Conservation (phyloP, 495 filamentous ascomycete genomes). For the Emericellopsis terricola region DNA sequence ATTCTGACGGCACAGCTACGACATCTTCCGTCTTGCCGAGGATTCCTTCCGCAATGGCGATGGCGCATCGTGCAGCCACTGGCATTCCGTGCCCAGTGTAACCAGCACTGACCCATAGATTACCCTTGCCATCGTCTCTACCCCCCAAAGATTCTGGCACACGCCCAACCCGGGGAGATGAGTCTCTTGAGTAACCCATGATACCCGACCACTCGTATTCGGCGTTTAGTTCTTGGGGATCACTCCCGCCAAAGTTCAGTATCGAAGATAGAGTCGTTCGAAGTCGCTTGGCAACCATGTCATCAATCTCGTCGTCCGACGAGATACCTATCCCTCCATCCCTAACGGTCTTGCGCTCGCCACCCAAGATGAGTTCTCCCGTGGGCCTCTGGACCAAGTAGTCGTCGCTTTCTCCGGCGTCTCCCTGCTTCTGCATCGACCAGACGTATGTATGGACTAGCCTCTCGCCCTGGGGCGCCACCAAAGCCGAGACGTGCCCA, state of each 20-base stretch:
- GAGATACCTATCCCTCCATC: slow-evolving; percentile 33
- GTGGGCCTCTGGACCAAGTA: slow-evolving; percentile 52
- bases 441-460: slow-evolving; percentile 35
- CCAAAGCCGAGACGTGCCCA: slow-evolving; percentile 53
- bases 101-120: slow-evolving; percentile 40
- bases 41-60: slow-evolving; percentile 48
- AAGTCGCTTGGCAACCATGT: slow-evolving; percentile 33
- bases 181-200: slow-evolving; percentile 62
- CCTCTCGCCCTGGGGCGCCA: slow-evolving; percentile 22
- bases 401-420: slow-evolving; percentile 27
- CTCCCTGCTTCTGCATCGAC: slow-evolving; percentile 29
- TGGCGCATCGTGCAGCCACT: slow-evolving; percentile 48
- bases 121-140: slow-evolving; percentile 10
- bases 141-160: slow-evolving; percentile 27
- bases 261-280: slow-evolving; percentile 14
- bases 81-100: slow-evolving; percentile 76
- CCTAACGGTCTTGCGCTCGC: slow-evolving; percentile 17
- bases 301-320: slow-evolving; percentile 38
- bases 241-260: slow-evolving; percentile 7
- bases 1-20: slow-evolving; percentile 22
- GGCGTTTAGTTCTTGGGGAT: slow-evolving; percentile 26
- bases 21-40: slow-evolving; percentile 14
- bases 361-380: slow-evolving; percentile 41
- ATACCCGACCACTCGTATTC: slow-evolving; percentile 62
- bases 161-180: slow-evolving; percentile 46